Evolutionary conservation across 345 rosid species (phyloP).

Genomic region (Pistacia vera): DNA sequence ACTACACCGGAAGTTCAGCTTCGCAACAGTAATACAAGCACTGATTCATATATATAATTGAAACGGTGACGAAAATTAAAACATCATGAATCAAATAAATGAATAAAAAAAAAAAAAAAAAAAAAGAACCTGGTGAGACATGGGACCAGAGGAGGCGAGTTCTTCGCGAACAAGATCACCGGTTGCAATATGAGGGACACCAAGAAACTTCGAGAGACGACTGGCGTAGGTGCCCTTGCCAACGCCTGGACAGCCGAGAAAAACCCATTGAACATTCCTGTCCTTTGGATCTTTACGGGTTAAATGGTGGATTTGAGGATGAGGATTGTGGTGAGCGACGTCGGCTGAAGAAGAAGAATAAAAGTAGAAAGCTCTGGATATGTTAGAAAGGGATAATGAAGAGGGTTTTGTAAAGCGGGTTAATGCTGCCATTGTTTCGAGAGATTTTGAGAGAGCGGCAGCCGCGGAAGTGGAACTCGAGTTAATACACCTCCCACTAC

Average conservation of each 20-base stretch:
- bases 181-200: slow-evolving; percentile 94
- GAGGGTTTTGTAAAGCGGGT: slow-evolving; percentile 47
- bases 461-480: slow-evolving; percentile 2
- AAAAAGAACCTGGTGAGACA: slow-evolving; percentile 57
- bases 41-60: too few relatives aligned
- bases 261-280: slow-evolving; percentile 89
- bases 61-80: neutral
- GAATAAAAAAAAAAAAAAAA: neutral
- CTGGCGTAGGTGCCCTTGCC: slow-evolving; percentile 99
- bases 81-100: neutral
- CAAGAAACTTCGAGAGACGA: slow-evolving; percentile 75
- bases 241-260: slow-evolving; percentile 92
- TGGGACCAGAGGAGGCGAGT: slow-evolving; percentile 77
- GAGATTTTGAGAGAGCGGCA: slow-evolving; percentile 4
- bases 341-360: slow-evolving; percentile 26
- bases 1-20: neutral
- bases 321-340: slow-evolving; percentile 17
- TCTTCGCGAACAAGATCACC: slow-evolving; percentile 97
- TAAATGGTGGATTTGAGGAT: slow-evolving; percentile 24
- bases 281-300: slow-evolving; percentile 45
- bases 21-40: neutral
- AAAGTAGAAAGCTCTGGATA: slow-evolving; percentile 23
- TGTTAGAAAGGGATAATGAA: slow-evolving; percentile 21
- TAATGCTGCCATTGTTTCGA: slow-evolving; percentile 50
- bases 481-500: neutral